phyloP scores from a whole-genome alignment of 2,329 filamentous ascomycete species.

The Fusarium marasasianum region DNA sequence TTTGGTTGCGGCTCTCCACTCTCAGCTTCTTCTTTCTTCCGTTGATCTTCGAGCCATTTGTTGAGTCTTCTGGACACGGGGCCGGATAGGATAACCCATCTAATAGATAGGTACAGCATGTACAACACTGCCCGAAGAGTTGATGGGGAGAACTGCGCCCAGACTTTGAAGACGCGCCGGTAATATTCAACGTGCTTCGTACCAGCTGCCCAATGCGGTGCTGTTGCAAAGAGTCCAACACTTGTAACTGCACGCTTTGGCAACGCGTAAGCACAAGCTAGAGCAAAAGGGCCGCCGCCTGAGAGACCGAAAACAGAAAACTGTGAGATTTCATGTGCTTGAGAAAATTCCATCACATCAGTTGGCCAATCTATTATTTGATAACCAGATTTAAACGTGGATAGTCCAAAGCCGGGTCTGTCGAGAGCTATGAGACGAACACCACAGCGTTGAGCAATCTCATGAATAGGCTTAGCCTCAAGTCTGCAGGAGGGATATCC shows the following conservation, averaged over 20 bases:
- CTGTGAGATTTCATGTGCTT: constrained; percentile 30
- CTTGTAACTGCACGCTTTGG: constrained; percentile 44
- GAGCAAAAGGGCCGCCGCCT: constrained; percentile 50
- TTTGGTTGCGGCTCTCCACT: background rate
- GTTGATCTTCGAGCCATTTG: constrained; percentile 15
- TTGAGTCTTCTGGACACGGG: constrained; percentile 6
- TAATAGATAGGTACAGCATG: background rate
- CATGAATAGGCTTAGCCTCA: constrained; percentile 45
- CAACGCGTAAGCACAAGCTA: constrained; percentile 48
- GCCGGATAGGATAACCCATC: constrained; percentile 14
- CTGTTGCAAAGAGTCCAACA: constrained; percentile 51
- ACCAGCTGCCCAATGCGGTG: constrained; percentile 48
- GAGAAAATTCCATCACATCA: constrained; percentile 47
- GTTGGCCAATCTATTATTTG: constrained; percentile 47
- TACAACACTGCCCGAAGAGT: constrained; percentile 28
- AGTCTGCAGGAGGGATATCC: constrained; percentile 54
- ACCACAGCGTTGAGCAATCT: constrained; percentile 36
- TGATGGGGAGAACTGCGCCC: constrained; percentile 39
- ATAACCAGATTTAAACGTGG: constrained; percentile 47
- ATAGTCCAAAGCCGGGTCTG: constrained; percentile 55
- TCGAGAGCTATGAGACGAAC: constrained; percentile 52
- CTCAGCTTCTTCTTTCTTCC: background rate
- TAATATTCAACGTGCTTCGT: constrained; percentile 41
- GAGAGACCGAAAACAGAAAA: constrained; percentile 50
- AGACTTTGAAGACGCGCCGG: constrained; percentile 28